Conservation (phyloP, 495 filamentous ascomycete genomes). For the Cercophora sp. region DNA sequence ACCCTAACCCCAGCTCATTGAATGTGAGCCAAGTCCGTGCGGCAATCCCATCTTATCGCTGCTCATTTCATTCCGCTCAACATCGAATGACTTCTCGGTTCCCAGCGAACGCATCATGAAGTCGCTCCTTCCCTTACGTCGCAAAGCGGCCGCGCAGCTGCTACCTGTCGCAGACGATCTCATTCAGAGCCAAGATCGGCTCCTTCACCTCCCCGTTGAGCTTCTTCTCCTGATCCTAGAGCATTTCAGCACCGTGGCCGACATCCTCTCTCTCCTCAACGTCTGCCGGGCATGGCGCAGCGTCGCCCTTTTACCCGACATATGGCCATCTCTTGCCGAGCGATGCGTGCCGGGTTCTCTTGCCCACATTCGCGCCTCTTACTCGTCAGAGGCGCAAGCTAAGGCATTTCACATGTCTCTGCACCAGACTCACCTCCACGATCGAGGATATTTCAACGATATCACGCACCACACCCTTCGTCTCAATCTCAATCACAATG, state of each 20-base stretch:
- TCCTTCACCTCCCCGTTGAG: conserved; percentile 2
- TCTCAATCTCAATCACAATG: not conserved
- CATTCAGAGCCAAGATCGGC: not conserved
- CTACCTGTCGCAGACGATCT: not conserved
- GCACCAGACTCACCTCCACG: conserved; percentile 1
- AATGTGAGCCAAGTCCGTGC: too few relatives aligned
- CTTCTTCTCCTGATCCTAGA: conserved; percentile 7
- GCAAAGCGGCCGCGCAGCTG: not conserved
- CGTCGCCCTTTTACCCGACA: conserved; percentile 8
- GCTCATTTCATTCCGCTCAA: too few relatives aligned
- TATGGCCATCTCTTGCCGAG: conserved; percentile 5
- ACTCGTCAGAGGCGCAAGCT: not conserved
- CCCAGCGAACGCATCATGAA: too few relatives aligned
- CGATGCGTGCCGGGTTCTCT: not conserved
- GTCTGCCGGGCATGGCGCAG: conserved; percentile 12
- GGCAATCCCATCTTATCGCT: too few relatives aligned
- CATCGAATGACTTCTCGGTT: too few relatives aligned
- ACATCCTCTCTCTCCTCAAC: conserved; percentile 10
- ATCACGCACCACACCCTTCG: not conserved
- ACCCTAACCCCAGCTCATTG: too few relatives aligned
- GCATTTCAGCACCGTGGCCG: conserved; percentile 3
- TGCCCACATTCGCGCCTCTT: not conserved
- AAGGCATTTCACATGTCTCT: conserved; percentile 1
- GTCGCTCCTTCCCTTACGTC: conserved; percentile 5
- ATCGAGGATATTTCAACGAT: not conserved